Base-by-base conservation (phyloP, 2,329 filamentous ascomycete genomes). In the Didymella lethalis region DNA sequence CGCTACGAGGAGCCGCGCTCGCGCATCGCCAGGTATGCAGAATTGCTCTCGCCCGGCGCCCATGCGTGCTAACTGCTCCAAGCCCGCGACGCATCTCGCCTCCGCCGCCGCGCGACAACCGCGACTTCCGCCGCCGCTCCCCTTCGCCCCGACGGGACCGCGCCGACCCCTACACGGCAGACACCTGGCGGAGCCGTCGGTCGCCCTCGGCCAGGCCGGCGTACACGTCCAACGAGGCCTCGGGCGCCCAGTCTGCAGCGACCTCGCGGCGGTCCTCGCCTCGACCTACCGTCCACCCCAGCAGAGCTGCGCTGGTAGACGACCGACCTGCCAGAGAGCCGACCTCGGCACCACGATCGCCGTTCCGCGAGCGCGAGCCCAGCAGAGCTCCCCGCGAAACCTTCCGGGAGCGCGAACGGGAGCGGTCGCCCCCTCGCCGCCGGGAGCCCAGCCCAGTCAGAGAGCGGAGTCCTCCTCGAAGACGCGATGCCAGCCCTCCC, bases 221-320 rank as follows among this genome's bases (percentile, higher is more conserved):
- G 25, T 72, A 71, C 54, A 54, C 79, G 20, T 82, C 82, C 32
- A 81, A 80, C 38, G 81, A 83, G 49, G 79, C 80, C 41, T 85
- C 84, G 23, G 83, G 81, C 23, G 77, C 82, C 55, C 83, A 82
- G 38, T 88, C 87, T 8, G 82, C 77, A 20, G 75, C 81, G 20
- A 86, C 84, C 29, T 89, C 87, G 23, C 83, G 86, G 56, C 81
- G 85, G 48, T 88, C 87, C 8, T 89, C 87, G 6, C 87, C 87
- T 16, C 56, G 56, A 7, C 84, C 79, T 26, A 74, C 79, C 12
- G 75, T 84, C 14, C 84, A 86, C 66, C 81, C 82, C 16, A 87
- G 86, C 63, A 81, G 84, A 64, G 70, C 80, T 48, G 80, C 78
- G 47, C 68, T 81, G 18, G 71, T 78, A 53, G 68, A 70, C 14